These are phyloP conservation scores for Tilletia indica DNA, from an alignment of 1,284 basidiomycete species.

Conservation along the genomic window DNA sequence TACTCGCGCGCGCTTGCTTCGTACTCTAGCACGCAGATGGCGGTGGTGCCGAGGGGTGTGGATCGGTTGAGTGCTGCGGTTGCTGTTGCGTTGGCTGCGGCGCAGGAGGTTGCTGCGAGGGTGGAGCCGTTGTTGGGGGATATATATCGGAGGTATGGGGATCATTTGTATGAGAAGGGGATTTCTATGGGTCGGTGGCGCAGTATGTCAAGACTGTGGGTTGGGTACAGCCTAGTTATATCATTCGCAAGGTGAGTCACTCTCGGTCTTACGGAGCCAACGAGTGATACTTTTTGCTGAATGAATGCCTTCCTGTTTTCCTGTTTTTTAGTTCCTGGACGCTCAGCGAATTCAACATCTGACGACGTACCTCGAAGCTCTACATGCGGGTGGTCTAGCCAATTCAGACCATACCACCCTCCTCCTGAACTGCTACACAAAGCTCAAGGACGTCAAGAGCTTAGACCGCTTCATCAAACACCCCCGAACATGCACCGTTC, in stretches of 20 bases:
- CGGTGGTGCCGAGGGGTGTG: not conserved
- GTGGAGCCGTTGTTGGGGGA: conserved; percentile 47
- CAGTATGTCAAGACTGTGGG: conserved; percentile 91
- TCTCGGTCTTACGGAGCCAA: not conserved
- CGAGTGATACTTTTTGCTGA: not conserved
- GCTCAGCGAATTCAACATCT: conserved; percentile 93
- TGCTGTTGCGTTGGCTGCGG: conserved; percentile 22
- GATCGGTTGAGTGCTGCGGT: conserved; percentile 16
- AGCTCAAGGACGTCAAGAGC: conserved; percentile 83
- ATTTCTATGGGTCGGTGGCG: conserved; percentile 88
- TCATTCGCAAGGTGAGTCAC: conserved; percentile 69
- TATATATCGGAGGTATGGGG: conserved; percentile 70
- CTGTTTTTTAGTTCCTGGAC: conserved; percentile 74
- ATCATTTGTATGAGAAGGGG: conserved; percentile 84
- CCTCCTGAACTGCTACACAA: conserved; percentile 75
- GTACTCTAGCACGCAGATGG: not conserved
- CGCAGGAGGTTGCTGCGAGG: conserved; percentile 27
- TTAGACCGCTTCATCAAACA: conserved; percentile 85
- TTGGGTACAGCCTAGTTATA: conserved; percentile 84
- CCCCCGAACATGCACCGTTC: conserved; percentile 21
- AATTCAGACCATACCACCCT: conserved; percentile 97
- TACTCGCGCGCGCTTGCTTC: conserved; percentile 4
- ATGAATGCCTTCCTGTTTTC: not conserved
- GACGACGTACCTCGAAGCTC: conserved; percentile 90
- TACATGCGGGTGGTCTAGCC: conserved; percentile 82